phyloP scores from a whole-genome alignment of 805 yeast genomes.

The Wickerhamiella azyma region DNA sequence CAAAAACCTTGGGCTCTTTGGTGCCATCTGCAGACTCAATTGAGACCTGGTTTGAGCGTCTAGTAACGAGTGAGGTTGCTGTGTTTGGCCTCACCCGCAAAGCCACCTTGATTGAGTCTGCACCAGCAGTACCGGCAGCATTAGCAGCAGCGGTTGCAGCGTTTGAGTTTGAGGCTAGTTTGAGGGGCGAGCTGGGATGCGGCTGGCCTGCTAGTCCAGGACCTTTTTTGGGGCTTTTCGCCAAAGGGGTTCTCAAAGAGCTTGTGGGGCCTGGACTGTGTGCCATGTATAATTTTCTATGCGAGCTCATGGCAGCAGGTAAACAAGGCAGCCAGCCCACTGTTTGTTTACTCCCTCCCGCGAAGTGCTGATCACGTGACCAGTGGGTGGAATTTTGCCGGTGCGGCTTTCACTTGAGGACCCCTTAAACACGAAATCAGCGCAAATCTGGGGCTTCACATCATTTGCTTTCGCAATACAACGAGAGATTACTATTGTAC shows the following conservation, averaged over 20 bases:
- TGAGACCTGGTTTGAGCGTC: slow-evolving; percentile 14
- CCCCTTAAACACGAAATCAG: no score
- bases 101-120: slow-evolving; percentile 25
- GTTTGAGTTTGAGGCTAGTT: neutral
- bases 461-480: no score
- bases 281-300: slow-evolving; percentile 2
- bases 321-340: neutral
- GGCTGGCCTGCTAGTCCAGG: neutral
- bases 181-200: neutral
- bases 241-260: neutral
- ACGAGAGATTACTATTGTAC: neutral
- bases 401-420: no score
- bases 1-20: slow-evolving; percentile 28
- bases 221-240: neutral
- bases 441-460: no score
- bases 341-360: neutral
- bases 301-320: neutral
- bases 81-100: slow-evolving; percentile 29
- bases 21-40: slow-evolving; percentile 9
- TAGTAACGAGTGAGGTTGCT: slow-evolving; percentile 16
- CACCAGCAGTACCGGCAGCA: neutral
- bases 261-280: neutral
- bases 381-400: no score
- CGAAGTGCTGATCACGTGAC: neutral
- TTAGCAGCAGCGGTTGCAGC: neutral